A percentile compares a stretch with the other conserved stretches of the same genome.
phyloP scores from a whole-genome alignment of 2,329 filamentous ascomycete genomes.

The Fusarium sp. region DNA sequence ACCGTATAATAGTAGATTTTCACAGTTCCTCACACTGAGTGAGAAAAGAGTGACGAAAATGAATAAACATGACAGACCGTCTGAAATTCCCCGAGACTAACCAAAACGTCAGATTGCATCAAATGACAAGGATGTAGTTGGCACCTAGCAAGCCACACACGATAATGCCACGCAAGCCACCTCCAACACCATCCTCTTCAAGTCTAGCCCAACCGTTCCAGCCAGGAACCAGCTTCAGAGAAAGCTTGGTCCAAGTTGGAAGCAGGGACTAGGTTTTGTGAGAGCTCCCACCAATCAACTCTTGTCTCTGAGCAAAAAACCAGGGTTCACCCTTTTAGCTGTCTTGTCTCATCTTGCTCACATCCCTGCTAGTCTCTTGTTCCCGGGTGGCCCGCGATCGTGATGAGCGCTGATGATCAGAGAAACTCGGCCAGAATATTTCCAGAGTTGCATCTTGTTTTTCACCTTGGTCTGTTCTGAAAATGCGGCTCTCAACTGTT shows the following conservation, averaged over 20 bases:
- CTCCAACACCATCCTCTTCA: conserved; percentile 7
- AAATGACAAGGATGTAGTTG: background rate
- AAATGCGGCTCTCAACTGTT: conserved; percentile 13
- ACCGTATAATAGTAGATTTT: background rate
- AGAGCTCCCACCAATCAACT: conserved; percentile 25
- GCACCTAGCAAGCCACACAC: conserved; percentile 19
- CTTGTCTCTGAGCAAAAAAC: too few relatives aligned
- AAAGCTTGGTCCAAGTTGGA: conserved; percentile 14
- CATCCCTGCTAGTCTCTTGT: conserved; percentile 24
- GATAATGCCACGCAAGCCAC: conserved; percentile 28
- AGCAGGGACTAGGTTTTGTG: conserved; percentile 5
- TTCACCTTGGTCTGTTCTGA: background rate
- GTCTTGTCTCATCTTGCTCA: conserved; percentile 31
- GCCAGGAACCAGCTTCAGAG: conserved; percentile 10
- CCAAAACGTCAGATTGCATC: conserved; percentile 30
- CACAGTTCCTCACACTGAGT: background rate
- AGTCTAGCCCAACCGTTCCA: conserved; percentile 11
- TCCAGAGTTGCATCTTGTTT: background rate
- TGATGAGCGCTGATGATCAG: conserved; percentile 29
- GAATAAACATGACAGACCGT: background rate
- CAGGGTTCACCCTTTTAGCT: conserved; percentile 7
- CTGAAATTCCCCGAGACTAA: background rate
- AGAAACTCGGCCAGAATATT: background rate
- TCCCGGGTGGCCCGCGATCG: conserved; percentile 27
- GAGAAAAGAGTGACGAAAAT: conserved; percentile 6